Conservation (phyloP, 2,329 filamentous ascomycete species). For the Aspergillus aculeatinus region DNA sequence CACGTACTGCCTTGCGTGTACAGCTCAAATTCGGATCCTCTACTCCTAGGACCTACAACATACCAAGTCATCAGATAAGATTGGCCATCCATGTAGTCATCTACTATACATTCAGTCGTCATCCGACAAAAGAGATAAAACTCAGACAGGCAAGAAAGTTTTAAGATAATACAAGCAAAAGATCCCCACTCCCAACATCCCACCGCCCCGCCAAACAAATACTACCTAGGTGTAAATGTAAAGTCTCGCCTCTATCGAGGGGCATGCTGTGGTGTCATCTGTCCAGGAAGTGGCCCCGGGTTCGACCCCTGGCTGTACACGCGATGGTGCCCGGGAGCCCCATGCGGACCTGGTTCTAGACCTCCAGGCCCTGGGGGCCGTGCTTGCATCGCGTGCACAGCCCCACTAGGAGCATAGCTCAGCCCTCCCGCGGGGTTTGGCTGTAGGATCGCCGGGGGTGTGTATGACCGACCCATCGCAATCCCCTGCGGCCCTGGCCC, state of each 20-base stretch:
- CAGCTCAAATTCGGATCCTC: background rate
- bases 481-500: conserved; percentile 28
- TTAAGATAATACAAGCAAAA: conserved; percentile 15
- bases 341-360: conserved; percentile 22
- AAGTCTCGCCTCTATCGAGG: conserved; percentile 22
- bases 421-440: conserved; percentile 30
- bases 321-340: conserved; percentile 31
- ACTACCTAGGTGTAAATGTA: conserved; percentile 4
- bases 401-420: conserved; percentile 29
- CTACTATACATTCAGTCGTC: conserved; percentile 12
- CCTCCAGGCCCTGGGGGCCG: conserved; percentile 28
- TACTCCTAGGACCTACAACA: no score
- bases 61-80: background rate
- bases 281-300: conserved; percentile 27
- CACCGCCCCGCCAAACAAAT: background rate
- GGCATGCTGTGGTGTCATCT: conserved; percentile 28
- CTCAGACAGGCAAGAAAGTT: background rate
- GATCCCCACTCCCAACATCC: background rate
- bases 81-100: background rate
- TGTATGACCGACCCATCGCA: conserved; percentile 38
- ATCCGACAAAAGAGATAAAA: conserved; percentile 2
- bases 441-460: conserved; percentile 38
- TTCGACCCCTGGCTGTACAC: conserved; percentile 40
- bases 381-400: conserved; percentile 30
- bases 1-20: background rate